Conservation (phyloP, 306 rosid species). For the Mucuna pruriens region DNA sequence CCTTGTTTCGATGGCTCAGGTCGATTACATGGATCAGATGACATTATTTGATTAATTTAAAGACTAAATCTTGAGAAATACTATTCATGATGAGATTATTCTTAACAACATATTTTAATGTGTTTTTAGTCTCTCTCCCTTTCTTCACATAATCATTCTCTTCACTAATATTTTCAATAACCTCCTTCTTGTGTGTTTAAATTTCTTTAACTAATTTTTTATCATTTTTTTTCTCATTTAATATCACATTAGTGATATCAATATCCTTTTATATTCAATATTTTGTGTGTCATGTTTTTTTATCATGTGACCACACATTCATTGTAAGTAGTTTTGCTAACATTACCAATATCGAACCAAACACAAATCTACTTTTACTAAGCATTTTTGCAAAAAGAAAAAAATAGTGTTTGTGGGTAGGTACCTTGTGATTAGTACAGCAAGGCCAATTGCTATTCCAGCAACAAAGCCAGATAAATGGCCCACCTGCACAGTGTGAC, state of each 20-base stretch:
- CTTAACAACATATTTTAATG: not conserved
- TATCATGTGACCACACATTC: not conserved
- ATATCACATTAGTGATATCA: not conserved
- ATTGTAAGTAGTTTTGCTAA: not conserved
- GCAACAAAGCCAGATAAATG: slow-evolving; percentile 76
- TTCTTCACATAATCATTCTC: not conserved
- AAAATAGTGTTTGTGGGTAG: not conserved
- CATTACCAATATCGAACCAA: not conserved
- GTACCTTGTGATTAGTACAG: slow-evolving; percentile 85
- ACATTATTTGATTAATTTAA: not conserved
- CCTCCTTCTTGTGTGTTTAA: not conserved
- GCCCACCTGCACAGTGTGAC: slow-evolving; percentile 56
- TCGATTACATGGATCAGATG: not conserved
- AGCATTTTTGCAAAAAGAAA: not conserved
- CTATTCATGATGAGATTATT: not conserved
- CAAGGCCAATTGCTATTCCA: slow-evolving; percentile 77
- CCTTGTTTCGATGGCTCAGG: not conserved
- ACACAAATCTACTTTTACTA: not conserved
- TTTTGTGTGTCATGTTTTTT: not conserved
- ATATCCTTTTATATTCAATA: not conserved
- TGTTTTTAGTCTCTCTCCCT: not conserved
- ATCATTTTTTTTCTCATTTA: not conserved
- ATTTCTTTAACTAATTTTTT: not conserved
- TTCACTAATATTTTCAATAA: not conserved
- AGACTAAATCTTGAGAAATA: not conserved